phyloP scores from a whole-genome alignment of 1,284 basidiomycete species.

The Vanrija pseudolonga region DNA sequence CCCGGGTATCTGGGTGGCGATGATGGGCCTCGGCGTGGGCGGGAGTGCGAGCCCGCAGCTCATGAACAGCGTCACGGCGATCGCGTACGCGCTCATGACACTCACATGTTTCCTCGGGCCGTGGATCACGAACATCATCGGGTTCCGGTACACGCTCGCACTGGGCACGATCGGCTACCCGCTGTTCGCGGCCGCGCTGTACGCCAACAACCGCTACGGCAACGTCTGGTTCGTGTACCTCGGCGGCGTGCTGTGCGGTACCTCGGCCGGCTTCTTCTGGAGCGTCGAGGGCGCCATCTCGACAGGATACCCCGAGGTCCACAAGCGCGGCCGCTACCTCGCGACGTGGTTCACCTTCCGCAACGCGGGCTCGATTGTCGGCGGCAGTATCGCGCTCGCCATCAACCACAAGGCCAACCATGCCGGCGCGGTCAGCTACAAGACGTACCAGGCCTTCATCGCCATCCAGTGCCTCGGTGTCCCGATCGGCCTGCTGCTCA shows the following conservation, averaged over 20 bases:
- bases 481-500: slow-evolving; percentile 20
- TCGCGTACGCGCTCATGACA: slow-evolving; percentile 25
- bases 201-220: slow-evolving; percentile 26
- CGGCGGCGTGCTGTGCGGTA: slow-evolving; percentile 29
- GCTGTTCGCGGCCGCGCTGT: slow-evolving; percentile 37
- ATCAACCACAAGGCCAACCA: slow-evolving; percentile 16
- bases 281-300: slow-evolving; percentile 8
- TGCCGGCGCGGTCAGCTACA: slow-evolving; percentile 20
- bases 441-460: slow-evolving; percentile 37
- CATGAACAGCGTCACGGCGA: slow-evolving; percentile 33
- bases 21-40: slow-evolving; percentile 37
- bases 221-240: slow-evolving; percentile 34
- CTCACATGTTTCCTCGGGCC: slow-evolving; percentile 8
- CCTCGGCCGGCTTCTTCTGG: slow-evolving; percentile 42
- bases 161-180: slow-evolving; percentile 36
- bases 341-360: slow-evolving; percentile 34
- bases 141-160: slow-evolving; percentile 34
- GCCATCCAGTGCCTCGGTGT: slow-evolving; percentile 29
- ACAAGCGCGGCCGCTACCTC: slow-evolving; percentile 18
- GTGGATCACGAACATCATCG: slow-evolving; percentile 15
- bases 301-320: slow-evolving; percentile 5
- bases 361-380: slow-evolving; percentile 31
- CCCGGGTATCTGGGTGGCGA: slow-evolving; percentile 33
- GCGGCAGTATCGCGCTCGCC: slow-evolving; percentile 26
- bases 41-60: slow-evolving; percentile 33